Percentiles rank a stretch among this genome's conserved stretches.
phyloP scores from a whole-genome alignment of 2,329 filamentous ascomycete genomes.

The Furcasterigmium sp. region DNA sequence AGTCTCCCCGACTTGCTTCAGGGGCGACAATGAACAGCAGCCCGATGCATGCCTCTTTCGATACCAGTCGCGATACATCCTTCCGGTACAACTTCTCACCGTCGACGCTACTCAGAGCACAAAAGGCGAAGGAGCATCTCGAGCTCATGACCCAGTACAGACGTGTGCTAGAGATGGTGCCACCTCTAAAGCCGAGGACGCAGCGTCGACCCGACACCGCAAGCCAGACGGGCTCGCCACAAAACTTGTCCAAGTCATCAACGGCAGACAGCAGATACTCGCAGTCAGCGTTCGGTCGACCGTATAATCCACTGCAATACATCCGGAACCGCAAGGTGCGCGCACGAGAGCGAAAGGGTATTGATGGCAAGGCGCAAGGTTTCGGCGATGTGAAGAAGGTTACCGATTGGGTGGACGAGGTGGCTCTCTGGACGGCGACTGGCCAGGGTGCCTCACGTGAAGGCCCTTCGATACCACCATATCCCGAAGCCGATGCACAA shows the following conservation, averaged over 20 bases:
- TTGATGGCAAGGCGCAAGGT: conserved; percentile 70
- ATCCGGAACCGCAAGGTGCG: conserved; percentile 86
- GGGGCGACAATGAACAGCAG: conserved; percentile 31
- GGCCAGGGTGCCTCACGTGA: conserved; percentile 22
- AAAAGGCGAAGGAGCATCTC: conserved; percentile 79
- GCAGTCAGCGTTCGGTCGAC: conserved; percentile 51
- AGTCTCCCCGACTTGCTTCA: conserved; percentile 34
- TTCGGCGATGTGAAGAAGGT: conserved; percentile 72
- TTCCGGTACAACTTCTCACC: conserved; percentile 67
- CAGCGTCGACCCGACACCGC: conserved; percentile 31
- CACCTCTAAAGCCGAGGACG: conserved; percentile 56
- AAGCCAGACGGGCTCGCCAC: conserved; percentile 32
- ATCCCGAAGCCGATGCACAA: conserved; percentile 38
- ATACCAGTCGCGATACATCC: conserved; percentile 32
- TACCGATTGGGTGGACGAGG: conserved; percentile 69
- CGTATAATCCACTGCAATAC: conserved; percentile 88
- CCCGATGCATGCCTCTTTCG: conserved; percentile 43
- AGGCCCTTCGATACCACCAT: conserved; percentile 37
- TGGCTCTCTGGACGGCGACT: conserved; percentile 45
- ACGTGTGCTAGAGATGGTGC: conserved; percentile 70
- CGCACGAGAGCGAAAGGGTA: conserved; percentile 67
- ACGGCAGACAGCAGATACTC: conserved; percentile 20
- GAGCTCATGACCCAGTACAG: conserved; percentile 84
- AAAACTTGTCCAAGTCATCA: conserved; percentile 19
- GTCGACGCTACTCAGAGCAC: conserved; percentile 74